Conservation (phyloP, 495 filamentous ascomycete genomes). For the Geopyxis carbonaria region DNA sequence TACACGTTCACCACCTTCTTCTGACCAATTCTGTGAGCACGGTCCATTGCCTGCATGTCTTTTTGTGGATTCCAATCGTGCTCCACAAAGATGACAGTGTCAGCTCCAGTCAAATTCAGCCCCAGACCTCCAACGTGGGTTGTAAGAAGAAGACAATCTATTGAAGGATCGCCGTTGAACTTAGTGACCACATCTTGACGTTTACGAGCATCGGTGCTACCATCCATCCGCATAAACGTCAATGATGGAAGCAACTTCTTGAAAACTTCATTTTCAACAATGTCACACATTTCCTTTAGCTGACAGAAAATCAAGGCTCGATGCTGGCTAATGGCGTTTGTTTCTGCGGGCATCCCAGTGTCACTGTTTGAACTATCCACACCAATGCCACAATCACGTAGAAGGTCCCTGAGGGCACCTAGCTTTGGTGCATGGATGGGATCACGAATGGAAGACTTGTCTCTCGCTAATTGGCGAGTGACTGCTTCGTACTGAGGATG, state of each 20-base stretch:
- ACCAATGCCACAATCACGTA: conserved; percentile 93
- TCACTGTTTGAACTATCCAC: conserved; percentile 36
- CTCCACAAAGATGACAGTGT: conserved; percentile 98
- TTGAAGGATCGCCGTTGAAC: conserved; percentile 93
- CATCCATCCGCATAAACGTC: conserved; percentile 79
- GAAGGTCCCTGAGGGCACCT: conserved; percentile 66
- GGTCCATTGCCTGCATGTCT: conserved; percentile 97
- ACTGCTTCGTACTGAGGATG: conserved; percentile 83
- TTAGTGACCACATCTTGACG: conserved; percentile 95
- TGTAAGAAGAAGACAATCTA: conserved; percentile 80
- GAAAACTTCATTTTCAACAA: conserved; percentile 84
- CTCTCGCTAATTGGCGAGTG: conserved; percentile 50
- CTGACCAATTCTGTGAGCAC: conserved; percentile 93
- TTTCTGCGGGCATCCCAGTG: conserved; percentile 43
- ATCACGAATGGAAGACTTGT: conserved; percentile 64
- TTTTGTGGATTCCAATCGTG: conserved; percentile 99
- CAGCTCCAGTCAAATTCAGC: conserved; percentile 87
- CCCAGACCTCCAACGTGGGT: conserved; percentile 90
- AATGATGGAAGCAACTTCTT: conserved; percentile 71
- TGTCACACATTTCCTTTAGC: conserved; percentile 99
- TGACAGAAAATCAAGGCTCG: conserved; percentile 95
- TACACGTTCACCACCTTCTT: conserved; percentile 99
- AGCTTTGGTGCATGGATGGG: conserved; percentile 83
- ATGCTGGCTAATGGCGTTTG: conserved; percentile 76
- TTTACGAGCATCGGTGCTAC: conserved; percentile 70